Evolutionary conservation across 1,139 yeast genomes (phyloP).

Genomic region (Citeromyces hawaiiensis): DNA sequence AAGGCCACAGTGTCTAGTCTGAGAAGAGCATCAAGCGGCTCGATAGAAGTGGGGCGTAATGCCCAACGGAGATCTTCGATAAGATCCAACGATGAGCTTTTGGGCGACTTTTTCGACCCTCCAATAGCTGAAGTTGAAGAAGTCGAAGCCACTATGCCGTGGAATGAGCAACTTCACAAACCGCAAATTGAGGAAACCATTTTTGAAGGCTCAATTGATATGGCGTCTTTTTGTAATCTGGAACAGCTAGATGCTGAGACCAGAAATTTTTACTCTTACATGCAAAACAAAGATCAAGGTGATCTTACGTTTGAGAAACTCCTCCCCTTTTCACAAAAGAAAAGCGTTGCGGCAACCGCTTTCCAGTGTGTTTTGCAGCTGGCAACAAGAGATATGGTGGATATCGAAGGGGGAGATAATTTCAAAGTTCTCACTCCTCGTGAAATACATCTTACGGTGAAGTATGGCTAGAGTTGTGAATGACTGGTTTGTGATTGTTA

Average conservation of each 20-base stretch:
- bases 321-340: background rate
- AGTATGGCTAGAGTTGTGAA: background rate
- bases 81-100: background rate
- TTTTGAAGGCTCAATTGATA: background rate
- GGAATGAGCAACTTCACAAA: background rate
- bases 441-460: background rate
- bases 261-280: background rate
- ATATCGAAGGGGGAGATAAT: background rate
- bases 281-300: background rate
- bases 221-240: background rate
- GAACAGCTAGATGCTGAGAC: constrained; percentile 1
- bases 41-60: background rate
- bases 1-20: background rate
- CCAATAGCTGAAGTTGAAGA: background rate
- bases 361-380: background rate
- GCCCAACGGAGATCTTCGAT: background rate
- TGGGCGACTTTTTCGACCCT: background rate
- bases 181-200: background rate
- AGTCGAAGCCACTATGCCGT: background rate
- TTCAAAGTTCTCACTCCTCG: background rate
- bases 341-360: background rate
- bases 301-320: background rate
- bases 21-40: background rate
- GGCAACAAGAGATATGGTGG: background rate
- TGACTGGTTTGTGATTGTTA: too few species aligned